These are phyloP conservation scores for Bipolaris cookei DNA, from an alignment of 2,329 filamentous ascomycete species.

Conservation along the genomic window DNA sequence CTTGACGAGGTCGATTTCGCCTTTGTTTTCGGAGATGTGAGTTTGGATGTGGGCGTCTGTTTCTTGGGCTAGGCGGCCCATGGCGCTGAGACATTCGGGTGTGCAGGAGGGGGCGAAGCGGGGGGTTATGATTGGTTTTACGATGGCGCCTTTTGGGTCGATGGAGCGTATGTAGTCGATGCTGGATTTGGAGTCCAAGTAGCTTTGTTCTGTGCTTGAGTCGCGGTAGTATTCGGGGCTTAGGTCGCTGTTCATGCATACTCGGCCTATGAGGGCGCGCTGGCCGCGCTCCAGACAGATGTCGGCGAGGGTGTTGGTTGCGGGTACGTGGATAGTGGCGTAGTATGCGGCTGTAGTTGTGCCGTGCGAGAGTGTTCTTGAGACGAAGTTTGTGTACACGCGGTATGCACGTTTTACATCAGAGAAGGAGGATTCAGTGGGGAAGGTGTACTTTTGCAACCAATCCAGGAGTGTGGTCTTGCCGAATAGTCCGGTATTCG, in stretches of 20 bases:
- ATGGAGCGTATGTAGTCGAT: constrained; percentile 67
- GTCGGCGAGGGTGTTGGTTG: constrained; percentile 89
- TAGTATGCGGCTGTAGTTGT: constrained; percentile 96
- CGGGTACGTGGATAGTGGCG: constrained; percentile 82
- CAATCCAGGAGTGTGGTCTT: constrained; percentile 91
- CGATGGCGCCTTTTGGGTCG: constrained; percentile 68
- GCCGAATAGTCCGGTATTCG: constrained; percentile 92
- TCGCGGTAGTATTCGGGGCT: constrained; percentile 84
- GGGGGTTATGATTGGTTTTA: constrained; percentile 81
- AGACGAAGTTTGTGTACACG: constrained; percentile 80
- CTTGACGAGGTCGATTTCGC: constrained; percentile 74
- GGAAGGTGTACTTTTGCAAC: constrained; percentile 94
- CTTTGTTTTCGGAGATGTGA: constrained; percentile 83
- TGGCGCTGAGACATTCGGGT: constrained; percentile 60
- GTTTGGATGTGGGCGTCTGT: constrained; percentile 78
- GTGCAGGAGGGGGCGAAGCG: constrained; percentile 66
- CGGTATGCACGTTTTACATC: constrained; percentile 65
- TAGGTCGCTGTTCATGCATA: constrained; percentile 85
- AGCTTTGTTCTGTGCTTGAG: constrained; percentile 65
- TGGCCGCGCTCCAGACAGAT: constrained; percentile 82
- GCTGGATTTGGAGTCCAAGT: constrained; percentile 56
- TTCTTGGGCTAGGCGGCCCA: constrained; percentile 69
- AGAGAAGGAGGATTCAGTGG: constrained; percentile 79
- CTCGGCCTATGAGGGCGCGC: constrained; percentile 85
- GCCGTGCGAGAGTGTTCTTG: constrained; percentile 82